phyloP scores from a whole-genome alignment of 345 rosid species.

The Eucalyptus cloeziana region DNA sequence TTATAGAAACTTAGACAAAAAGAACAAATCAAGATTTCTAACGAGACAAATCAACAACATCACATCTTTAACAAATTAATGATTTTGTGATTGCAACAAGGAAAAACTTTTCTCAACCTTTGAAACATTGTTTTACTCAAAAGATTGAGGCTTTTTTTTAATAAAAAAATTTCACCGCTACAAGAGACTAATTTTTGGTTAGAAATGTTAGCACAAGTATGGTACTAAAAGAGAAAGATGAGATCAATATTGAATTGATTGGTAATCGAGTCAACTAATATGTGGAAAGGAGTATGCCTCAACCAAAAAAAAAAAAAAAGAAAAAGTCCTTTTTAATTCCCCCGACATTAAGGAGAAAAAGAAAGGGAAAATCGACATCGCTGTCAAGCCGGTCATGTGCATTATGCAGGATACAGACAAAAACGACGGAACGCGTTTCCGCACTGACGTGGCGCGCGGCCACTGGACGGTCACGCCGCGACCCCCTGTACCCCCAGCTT shows the following conservation, averaged over 20 bases:
- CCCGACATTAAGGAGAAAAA: neutral
- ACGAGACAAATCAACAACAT: neutral
- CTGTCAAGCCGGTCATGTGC: neutral
- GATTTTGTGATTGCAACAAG: accelerated
- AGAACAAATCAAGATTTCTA: neutral
- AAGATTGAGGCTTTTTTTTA: neutral
- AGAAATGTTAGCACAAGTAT: neutral
- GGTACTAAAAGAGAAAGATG: neutral
- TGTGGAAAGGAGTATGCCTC: neutral
- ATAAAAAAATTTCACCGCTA: neutral
- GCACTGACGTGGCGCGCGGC: neutral
- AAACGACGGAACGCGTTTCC: neutral
- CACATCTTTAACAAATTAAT: neutral
- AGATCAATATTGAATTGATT: neutral
- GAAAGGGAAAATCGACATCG: neutral
- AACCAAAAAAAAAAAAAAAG: accelerated
- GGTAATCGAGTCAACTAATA: neutral
- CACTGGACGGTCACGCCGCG: neutral
- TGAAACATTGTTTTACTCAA: neutral
- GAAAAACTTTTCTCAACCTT: neutral
- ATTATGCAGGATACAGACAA: neutral
- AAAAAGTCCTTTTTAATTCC: neutral
- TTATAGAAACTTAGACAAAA: neutral
- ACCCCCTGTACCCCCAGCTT: neutral
- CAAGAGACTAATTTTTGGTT: neutral